A percentile compares a stretch with the other conserved stretches of the same genome.
Evolutionary conservation across 176 grass and related monocot species (phyloP).

Genomic region (Rhynchospora tenuis): DNA sequence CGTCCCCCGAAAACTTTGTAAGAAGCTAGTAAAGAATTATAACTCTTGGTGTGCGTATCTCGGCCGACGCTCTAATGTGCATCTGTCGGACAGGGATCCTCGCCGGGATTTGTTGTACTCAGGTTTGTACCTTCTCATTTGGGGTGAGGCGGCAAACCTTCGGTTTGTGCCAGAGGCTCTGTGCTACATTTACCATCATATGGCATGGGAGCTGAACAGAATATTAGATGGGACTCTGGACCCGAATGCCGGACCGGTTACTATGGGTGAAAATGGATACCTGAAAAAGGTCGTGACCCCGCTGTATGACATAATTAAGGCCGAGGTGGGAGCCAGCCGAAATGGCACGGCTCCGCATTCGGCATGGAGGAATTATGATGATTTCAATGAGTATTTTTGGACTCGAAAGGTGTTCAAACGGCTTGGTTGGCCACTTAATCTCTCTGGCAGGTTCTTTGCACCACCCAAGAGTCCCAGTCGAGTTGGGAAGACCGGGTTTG

Average conservation of each 20-base stretch:
- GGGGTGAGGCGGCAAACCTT: constrained; percentile 93
- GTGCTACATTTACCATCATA: constrained; percentile 90
- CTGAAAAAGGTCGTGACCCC: constrained; percentile 65
- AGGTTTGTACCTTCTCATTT: constrained; percentile 80
- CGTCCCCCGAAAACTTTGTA: constrained; percentile 47
- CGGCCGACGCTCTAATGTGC: constrained; percentile 49
- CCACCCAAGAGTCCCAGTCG: constrained; percentile 25
- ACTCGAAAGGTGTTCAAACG: constrained; percentile 47
- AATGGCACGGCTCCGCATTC: constrained; percentile 75
- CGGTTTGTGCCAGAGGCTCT: constrained; percentile 90
- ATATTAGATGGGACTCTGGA: constrained; percentile 56
- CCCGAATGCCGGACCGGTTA: constrained; percentile 19
- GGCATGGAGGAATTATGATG: constrained; percentile 92
- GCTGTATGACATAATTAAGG: constrained; percentile 51
- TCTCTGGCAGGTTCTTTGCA: constrained; percentile 44
- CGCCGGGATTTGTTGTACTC: constrained; percentile 72
- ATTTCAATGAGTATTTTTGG: constrained; percentile 99
- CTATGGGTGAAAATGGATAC: constrained; percentile 67
- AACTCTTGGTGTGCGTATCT: constrained; percentile 71
- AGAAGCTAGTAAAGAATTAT: constrained; percentile 85
- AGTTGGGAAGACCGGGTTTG: constrained; percentile 94
- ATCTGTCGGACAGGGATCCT: constrained; percentile 30
- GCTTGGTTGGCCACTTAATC: constrained; percentile 64
- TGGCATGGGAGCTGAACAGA: constrained; percentile 71
- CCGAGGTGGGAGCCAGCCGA: constrained; percentile 49